Evolutionary conservation across 2,329 filamentous ascomycete genomes (phyloP), one percentile per base, ranked within the genome.

Genomic region (Tolypocladium ophioglossoides): DNA sequence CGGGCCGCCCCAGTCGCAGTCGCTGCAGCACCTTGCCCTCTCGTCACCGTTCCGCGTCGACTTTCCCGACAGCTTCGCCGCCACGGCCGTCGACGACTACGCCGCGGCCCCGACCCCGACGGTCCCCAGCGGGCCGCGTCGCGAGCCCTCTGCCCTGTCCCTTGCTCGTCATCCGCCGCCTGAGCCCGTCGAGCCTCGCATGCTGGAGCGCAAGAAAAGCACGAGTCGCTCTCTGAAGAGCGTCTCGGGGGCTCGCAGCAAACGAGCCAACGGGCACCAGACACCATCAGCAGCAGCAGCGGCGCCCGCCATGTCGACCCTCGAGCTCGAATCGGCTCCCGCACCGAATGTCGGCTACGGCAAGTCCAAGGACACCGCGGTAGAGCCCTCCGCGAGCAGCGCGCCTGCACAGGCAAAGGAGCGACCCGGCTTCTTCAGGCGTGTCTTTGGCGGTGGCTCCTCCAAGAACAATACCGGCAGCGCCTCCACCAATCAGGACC

Each of bases 61-160:
- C 46, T 75, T 77, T 57, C 70, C 75, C 55, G 75, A 73, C 59
- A 72, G 70, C 55, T 76, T 77, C 59, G 70, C 78, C 51, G 41
- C 41, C 20, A 22, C 32, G 32, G 22, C 27, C 24, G 34, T 10
- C 22, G 39, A 46, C 63, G 81, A 86, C 62, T 84, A 86, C 70
- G 87, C 94, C 66, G 87, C 90, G 52, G 91, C 91, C 30, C 91
- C 92, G 16, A 92, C 86, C 39, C 92, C 92, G 6, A 91, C 84
- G 32, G 78, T 96, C 38, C 90, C 89, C 37, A 86, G 79, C 50
- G 91, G 91, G 6, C 89, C 91, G 54, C 83, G 90, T 56, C 73
- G 73, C 54, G 63, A 70, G 37, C 57, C 65, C 20, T 65, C 77
- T 27, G 64, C 69, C 46, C 60, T 66, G 37, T 67, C 62, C 27